phyloP scores from a whole-genome alignment of 2,329 filamentous ascomycete genomes.

The Fusarium anguioides region DNA sequence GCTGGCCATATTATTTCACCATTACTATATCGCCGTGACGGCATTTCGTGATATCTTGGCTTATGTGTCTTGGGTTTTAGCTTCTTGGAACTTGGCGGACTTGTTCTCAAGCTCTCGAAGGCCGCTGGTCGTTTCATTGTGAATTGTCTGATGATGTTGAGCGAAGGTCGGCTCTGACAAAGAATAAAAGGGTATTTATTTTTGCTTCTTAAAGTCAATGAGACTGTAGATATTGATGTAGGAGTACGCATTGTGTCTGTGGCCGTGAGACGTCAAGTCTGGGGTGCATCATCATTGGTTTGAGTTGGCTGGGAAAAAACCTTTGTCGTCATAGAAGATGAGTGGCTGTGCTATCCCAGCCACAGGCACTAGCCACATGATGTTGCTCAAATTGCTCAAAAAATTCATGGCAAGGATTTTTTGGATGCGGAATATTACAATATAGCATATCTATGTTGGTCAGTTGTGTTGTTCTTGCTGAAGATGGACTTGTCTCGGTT shows the following conservation, averaged over 20 bases:
- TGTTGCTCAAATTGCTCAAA: neutral
- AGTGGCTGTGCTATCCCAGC: neutral
- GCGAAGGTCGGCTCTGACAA: neutral
- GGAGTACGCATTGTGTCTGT: neutral
- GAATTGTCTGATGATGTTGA: neutral
- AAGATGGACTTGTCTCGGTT: accelerated
- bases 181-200: accelerated
- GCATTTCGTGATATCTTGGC: conserved; percentile 28
- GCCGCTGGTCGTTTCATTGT: conserved; percentile 21
- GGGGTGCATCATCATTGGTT: neutral
- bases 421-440: neutral
- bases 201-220: accelerated
- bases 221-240: neutral
- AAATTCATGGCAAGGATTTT: neutral
- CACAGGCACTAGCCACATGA: neutral
- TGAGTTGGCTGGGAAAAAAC: neutral
- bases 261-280: neutral
- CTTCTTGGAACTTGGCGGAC: conserved; percentile 6
- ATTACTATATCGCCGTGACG: conserved; percentile 48
- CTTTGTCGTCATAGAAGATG: conserved; percentile 23
- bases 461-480: too few relatives aligned
- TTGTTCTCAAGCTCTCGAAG: neutral
- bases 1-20: conserved; percentile 72
- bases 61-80: neutral
- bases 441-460: neutral